Conservation (phyloP, 176 grass and related monocot genomes). For the Avena sativa region DNA sequence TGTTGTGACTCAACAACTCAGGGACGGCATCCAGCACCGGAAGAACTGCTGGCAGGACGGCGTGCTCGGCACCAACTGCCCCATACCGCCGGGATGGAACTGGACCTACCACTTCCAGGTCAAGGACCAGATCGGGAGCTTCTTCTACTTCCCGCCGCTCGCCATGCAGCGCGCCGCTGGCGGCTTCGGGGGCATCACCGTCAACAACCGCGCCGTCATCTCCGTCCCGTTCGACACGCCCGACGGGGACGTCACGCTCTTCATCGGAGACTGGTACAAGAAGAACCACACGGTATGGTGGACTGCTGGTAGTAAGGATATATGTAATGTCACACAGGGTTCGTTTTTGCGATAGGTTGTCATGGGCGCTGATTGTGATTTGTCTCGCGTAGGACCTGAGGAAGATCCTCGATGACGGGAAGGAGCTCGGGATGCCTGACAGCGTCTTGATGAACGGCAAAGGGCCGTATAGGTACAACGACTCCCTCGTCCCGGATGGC, state of each 20-base stretch:
- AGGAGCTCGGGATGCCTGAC: constrained; percentile 82
- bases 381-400: constrained; percentile 63
- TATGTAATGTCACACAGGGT: neutral
- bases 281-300: constrained; percentile 72
- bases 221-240: constrained; percentile 79
- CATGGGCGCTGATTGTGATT: neutral
- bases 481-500: constrained; percentile 70
- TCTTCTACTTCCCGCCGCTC: constrained; percentile 97
- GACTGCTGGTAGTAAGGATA: too few species aligned
- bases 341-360: neutral
- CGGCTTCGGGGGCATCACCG: constrained; percentile 81
- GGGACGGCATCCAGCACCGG: constrained; percentile 86
- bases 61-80: constrained; percentile 87
- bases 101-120: constrained; percentile 98
- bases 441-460: constrained; percentile 94
- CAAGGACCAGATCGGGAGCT: constrained; percentile 98
- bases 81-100: constrained; percentile 87
- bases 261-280: constrained; percentile 96
- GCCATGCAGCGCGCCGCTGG: constrained; percentile 75
- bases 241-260: constrained; percentile 72
- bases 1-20: neutral
- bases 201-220: constrained; percentile 78
- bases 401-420: constrained; percentile 76
- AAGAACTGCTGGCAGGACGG: constrained; percentile 93
- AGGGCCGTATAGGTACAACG: constrained; percentile 85